phyloP scores from a whole-genome alignment of 2,329 filamentous ascomycete genomes.

The Colletotrichum sp. region DNA sequence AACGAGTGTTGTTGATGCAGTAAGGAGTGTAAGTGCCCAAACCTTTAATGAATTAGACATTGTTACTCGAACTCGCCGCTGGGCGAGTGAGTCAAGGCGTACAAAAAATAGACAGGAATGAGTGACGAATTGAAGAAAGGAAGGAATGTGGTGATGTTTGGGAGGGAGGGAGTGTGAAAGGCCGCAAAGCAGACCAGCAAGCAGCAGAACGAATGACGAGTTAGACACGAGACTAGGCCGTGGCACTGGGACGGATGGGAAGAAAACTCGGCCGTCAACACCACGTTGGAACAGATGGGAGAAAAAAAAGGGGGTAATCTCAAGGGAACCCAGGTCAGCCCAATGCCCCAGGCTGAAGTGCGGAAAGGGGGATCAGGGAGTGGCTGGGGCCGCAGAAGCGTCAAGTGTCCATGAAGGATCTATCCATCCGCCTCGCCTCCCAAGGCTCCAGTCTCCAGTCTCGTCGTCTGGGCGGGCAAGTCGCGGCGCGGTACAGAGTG shows the following conservation, averaged over 20 bases:
- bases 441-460: slow-evolving; percentile 14
- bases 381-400: slow-evolving; percentile 16
- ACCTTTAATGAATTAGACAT: slow-evolving; percentile 22
- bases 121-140: slow-evolving; percentile 20
- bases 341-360: slow-evolving; percentile 21
- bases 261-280: slow-evolving; percentile 22
- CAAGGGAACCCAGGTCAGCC: slow-evolving; percentile 16
- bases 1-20: slow-evolving; percentile 27
- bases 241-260: slow-evolving; percentile 15
- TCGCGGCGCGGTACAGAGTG: neutral
- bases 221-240: slow-evolving; percentile 11
- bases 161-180: slow-evolving; percentile 13
- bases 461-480: neutral
- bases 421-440: slow-evolving; percentile 18
- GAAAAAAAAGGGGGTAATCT: slow-evolving; percentile 19
- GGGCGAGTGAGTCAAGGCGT: slow-evolving; percentile 16
- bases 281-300: slow-evolving; percentile 7
- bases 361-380: slow-evolving; percentile 19
- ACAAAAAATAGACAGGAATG: slow-evolving; percentile 18
- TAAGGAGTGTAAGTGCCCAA: slow-evolving; percentile 22
- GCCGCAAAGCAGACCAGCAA: slow-evolving; percentile 22
- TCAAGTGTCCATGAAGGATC: slow-evolving; percentile 15
- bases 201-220: slow-evolving; percentile 22
- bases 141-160: slow-evolving; percentile 14
- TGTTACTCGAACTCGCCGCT: slow-evolving; percentile 19